A percentile compares a stretch with the other conserved stretches of the same genome.
Evolutionary conservation across 768 basidiomycete species (phyloP).

Genomic region (Tricholoma bakamatsutake): DNA sequence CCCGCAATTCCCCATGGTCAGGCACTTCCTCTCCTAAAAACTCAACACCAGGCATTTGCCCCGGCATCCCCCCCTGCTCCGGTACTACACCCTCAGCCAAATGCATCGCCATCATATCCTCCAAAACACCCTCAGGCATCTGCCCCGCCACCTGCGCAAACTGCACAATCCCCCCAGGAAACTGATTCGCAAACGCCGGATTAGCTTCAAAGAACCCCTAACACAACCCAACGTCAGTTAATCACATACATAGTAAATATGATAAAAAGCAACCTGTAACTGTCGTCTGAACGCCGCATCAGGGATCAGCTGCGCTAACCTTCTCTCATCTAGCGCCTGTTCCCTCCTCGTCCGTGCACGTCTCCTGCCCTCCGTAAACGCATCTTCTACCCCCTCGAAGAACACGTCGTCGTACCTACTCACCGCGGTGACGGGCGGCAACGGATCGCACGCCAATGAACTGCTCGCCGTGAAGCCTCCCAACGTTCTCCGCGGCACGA

Average conservation of each 20-base stretch:
- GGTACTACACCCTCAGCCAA: constrained; percentile 34
- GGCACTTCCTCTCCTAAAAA: constrained; percentile 13
- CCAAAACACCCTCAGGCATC: constrained; percentile 49
- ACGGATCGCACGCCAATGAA: constrained; percentile 77
- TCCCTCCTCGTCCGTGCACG: constrained; percentile 35
- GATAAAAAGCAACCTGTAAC: constrained; percentile 30
- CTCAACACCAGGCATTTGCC: constrained; percentile 32
- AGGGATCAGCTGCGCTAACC: constrained; percentile 51
- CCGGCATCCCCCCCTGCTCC: constrained; percentile 40
- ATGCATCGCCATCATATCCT: constrained; percentile 34
- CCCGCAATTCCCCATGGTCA: not conserved
- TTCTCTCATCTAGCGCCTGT: constrained; percentile 41
- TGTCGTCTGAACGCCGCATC: constrained; percentile 53
- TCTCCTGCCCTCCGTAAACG: constrained; percentile 21
- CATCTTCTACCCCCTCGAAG: constrained; percentile 61
- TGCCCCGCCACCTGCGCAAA: constrained; percentile 58
- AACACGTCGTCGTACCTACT: constrained; percentile 69
- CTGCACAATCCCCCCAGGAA: constrained; percentile 60
- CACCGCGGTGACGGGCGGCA: constrained; percentile 62
- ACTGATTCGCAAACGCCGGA: constrained; percentile 46
- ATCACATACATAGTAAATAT: not conserved
- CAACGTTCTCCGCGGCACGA: constrained; percentile 58
- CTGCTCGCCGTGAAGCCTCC: constrained; percentile 30
- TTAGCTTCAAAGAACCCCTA: constrained; percentile 53
- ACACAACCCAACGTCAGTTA: not conserved